Evolutionary conservation across 73 alveolate species (phyloP), one percentile per base, ranked within the genome.

Genomic region (Tetrahymena borealis): DNA sequence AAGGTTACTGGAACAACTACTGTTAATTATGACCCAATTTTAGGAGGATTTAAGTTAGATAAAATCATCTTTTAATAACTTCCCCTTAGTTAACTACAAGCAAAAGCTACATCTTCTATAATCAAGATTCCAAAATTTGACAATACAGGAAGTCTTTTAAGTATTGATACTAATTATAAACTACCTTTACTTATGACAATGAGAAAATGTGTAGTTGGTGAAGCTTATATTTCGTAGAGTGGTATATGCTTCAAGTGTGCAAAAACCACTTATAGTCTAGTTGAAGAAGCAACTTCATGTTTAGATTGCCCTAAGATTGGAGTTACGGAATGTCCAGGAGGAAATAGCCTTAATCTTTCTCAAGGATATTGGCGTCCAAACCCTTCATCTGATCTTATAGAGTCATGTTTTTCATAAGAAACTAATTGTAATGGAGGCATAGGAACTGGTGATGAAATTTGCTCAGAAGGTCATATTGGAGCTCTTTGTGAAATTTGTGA

Each of bases 401-500:
- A 38, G 32, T 33, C 18, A 39, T 93, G 95, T 40, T 43, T 32
- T 13, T 39, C 78, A 32, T 39, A 39, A 1, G 32, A 24, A 33
- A 13, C 93, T n/a, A 85, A 79, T 38, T 93, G 95, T 42, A 40
- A 33, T 15, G 95, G 95, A 0, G 95, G 95, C 9, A 79, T 90
- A 92, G 93, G 78, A 13, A 90, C 93, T 79, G 95, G 95, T 31
- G 90, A 93, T 93, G 38, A 90, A 33, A 60, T 92, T 37, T 93
- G 95, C 42, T 39, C 41, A 10, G 91, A 91, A 24, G 95, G 95
- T n/a, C 95, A 93, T 35, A 39, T 93, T 7, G 95, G 95, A 9
- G 95, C 93, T 13, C 39, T 93, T 15, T 93, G 95, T 39, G 95
- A 93, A 93, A 60, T 85, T 40, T 93, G 95, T 93, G 95, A 93